A percentile compares a stretch with the other conserved stretches of the same genome.
Conservation (phyloP, 1,284 basidiomycete genomes). For the Sporisorium reilianum region DNA sequence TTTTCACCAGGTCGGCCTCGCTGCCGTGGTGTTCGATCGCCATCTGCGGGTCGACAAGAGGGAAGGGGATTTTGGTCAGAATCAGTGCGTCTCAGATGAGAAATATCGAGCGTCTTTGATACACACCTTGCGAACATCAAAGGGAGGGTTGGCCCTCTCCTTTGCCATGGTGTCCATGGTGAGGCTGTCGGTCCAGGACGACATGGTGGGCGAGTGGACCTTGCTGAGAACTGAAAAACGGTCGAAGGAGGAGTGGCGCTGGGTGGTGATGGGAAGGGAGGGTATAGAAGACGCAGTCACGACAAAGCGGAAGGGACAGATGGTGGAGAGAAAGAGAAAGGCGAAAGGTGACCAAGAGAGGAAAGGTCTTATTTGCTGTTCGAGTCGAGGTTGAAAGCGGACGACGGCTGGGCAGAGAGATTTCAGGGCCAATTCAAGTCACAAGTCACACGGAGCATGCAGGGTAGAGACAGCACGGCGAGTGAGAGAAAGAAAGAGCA, state of each 20-base stretch:
- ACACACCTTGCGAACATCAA: constrained; percentile 71
- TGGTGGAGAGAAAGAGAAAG: constrained; percentile 1
- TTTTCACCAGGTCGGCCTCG: constrained; percentile 67
- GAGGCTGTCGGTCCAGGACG: constrained; percentile 52
- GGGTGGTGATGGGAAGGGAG: neutral
- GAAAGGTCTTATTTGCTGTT: constrained; percentile 1
- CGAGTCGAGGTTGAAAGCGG: constrained; percentile 2
- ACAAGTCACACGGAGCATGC: neutral
- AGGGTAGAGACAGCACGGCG: neutral
- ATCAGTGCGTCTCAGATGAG: too few species aligned
- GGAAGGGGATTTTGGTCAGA: neutral
- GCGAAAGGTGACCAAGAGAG: neutral
- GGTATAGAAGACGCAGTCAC: neutral
- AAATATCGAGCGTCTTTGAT: neutral
- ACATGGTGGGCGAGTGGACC: constrained; percentile 45
- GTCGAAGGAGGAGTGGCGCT: neutral
- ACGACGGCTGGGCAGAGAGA: neutral
- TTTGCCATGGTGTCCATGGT: constrained; percentile 69
- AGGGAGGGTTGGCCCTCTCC: constrained; percentile 72
- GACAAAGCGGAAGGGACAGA: neutral
- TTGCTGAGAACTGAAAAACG: too few species aligned
- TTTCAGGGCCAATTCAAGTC: neutral
- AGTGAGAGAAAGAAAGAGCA: neutral
- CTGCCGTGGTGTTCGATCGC: constrained; percentile 70
- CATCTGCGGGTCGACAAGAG: constrained; percentile 56